A percentile compares a stretch with the other conserved stretches of the same genome.
Evolutionary conservation across 306 rosid species (phyloP).

Genomic region (Begonia fuchsioides): DNA sequence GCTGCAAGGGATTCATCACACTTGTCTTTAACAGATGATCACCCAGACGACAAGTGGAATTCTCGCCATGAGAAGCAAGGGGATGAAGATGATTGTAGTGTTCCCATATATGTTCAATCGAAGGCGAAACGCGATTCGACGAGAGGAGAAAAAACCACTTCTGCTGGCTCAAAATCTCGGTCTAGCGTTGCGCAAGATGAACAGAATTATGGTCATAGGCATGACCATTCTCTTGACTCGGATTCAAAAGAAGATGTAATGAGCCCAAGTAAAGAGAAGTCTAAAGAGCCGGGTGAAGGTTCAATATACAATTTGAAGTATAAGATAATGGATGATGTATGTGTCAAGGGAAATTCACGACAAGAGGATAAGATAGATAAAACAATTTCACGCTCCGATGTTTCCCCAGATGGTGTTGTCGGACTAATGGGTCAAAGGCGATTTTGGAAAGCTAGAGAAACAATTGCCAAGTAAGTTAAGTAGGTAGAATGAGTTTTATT

Average conservation of each 20-base stretch:
- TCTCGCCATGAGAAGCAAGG: background rate
- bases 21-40: background rate
- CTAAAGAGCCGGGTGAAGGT: too few relatives aligned
- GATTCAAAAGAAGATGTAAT: background rate
- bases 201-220: background rate
- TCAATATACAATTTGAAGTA: too few relatives aligned
- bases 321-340: too few relatives aligned
- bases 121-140: background rate
- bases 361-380: slow-evolving; percentile 24
- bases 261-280: background rate
- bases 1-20: background rate
- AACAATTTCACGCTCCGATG: slow-evolving; percentile 22
- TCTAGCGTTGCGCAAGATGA: background rate
- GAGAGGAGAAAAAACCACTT: background rate
- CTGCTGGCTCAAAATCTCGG: background rate
- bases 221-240: background rate
- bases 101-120: background rate
- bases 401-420: slow-evolving; percentile 76
- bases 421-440: slow-evolving; percentile 67
- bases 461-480: slow-evolving; percentile 41
- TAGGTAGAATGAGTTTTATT: too few relatives aligned
- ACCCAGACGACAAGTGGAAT: background rate
- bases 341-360: background rate
- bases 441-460: slow-evolving; percentile 88
- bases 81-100: background rate